A percentile compares a stretch with the other conserved stretches of the same genome.
These are phyloP conservation scores for Arthromyces matolae DNA, from an alignment of 768 basidiomycete species.

Conservation along the genomic window DNA sequence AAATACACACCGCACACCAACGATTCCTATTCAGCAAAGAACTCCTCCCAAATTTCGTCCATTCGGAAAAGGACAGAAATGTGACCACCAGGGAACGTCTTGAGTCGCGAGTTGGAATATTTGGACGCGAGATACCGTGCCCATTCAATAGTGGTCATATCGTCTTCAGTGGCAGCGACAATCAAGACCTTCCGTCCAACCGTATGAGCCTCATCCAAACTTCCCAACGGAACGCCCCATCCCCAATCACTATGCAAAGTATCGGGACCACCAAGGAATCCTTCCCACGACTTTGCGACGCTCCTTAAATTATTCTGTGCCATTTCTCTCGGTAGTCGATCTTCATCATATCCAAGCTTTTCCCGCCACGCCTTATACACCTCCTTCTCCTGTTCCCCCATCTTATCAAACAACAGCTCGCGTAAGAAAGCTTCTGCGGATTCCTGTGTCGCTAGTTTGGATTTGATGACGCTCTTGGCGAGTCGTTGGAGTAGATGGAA, in stretches of 20 bases:
- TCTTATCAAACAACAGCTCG: conserved; percentile 28
- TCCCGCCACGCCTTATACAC: conserved; percentile 38
- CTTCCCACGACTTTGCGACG: conserved; percentile 41
- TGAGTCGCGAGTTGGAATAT: conserved; percentile 38
- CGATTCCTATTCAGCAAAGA: conserved; percentile 16
- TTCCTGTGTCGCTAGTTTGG: conserved; percentile 31
- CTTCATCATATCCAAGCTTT: conserved; percentile 33
- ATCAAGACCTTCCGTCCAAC: conserved; percentile 34
- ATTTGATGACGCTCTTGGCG: conserved; percentile 23
- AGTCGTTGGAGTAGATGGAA: conserved; percentile 27
- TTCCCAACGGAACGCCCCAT: conserved; percentile 27
- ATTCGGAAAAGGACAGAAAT: conserved; percentile 32
- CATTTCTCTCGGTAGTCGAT: conserved; percentile 33
- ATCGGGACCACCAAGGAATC: conserved; percentile 32
- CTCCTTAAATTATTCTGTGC: conserved; percentile 37
- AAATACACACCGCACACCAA: too few relatives aligned
- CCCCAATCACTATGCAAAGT: conserved; percentile 45
- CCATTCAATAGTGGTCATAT: conserved; percentile 28
- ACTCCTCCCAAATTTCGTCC: conserved; percentile 35
- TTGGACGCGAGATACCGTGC: conserved; percentile 34
- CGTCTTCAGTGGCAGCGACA: conserved; percentile 32
- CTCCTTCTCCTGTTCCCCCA: conserved; percentile 30
- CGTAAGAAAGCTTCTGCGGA: conserved; percentile 36
- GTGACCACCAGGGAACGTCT: conserved; percentile 38
- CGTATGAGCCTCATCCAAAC: conserved; percentile 41